These are phyloP conservation scores for Crithidia bombi DNA, from an alignment of 208 protist genomes.

Conservation along the genomic window DNA sequence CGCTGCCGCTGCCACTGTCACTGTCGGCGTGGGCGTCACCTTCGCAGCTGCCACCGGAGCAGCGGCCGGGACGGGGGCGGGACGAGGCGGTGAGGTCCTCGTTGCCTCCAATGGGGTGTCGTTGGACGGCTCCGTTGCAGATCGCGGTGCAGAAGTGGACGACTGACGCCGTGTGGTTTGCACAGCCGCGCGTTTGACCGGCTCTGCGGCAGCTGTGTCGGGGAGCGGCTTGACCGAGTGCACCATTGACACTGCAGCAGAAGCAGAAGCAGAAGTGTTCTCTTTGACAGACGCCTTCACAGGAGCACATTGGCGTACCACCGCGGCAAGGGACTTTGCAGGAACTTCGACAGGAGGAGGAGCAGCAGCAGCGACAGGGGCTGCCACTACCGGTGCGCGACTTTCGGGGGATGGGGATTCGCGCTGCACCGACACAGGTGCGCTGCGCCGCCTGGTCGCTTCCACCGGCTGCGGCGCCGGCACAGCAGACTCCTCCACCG, in stretches of 20 bases:
- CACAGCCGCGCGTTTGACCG: background rate
- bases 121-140: background rate
- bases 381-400: background rate
- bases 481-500: background rate
- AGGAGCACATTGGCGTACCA: background rate
- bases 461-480: background rate
- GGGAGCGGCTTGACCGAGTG: background rate
- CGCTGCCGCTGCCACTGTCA: too few species aligned
- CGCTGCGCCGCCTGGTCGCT: conserved; percentile 15
- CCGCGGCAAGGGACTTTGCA: background rate
- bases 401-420: background rate
- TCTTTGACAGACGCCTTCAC: background rate
- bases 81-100: background rate
- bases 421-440: background rate
- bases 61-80: background rate
- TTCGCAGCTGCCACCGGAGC: background rate
- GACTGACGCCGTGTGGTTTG: conserved; percentile 11
- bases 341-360: background rate
- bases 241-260: background rate
- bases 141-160: background rate
- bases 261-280: background rate
- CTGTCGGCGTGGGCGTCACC: background rate
- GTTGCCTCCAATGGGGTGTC: background rate
- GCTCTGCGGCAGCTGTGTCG: background rate
- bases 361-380: background rate